These are phyloP conservation scores for Erodium moschatum DNA, from an alignment of 441 rosid genomes.

Conservation along the genomic window DNA sequence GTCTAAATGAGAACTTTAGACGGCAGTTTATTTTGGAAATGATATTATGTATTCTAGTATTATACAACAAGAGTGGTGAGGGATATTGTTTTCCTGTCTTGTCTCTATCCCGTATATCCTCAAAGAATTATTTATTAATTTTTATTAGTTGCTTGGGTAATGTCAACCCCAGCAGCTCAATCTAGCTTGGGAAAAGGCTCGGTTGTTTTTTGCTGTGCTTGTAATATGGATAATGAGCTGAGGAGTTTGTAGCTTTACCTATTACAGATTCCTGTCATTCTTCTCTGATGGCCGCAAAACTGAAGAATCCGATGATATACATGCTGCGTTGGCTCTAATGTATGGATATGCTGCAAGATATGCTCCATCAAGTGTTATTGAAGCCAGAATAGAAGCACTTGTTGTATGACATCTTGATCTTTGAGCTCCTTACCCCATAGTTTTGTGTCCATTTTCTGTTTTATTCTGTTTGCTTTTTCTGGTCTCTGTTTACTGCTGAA, in stretches of 20 bases:
- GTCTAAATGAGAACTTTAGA: not conserved
- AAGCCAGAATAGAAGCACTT: constrained; percentile 97
- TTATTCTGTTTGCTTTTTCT: constrained; percentile 9
- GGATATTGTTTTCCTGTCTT: not conserved
- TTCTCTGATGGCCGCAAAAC: constrained; percentile 74
- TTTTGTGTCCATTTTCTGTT: constrained; percentile 9
- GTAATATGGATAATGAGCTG: constrained; percentile 5
- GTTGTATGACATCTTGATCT: constrained; percentile 51
- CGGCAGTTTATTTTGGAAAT: not conserved
- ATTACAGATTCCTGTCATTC: constrained; percentile 71
- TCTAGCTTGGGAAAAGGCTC: not conserved
- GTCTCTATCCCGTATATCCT: not conserved
- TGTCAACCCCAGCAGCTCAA: not conserved
- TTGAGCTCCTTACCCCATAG: constrained; percentile 16
- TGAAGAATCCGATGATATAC: constrained; percentile 95
- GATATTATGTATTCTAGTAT: not conserved
- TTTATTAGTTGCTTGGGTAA: not conserved
- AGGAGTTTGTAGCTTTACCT: constrained; percentile 5
- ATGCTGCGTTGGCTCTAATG: constrained; percentile 99
- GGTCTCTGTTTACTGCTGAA: constrained; percentile 11
- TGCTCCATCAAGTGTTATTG: constrained; percentile 93
- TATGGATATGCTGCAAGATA: constrained; percentile 99
- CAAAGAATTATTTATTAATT: not conserved
- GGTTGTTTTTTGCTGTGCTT: not conserved
- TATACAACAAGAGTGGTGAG: not conserved